Evolutionary conservation across 305 asterid species (phyloP), one percentile per base, ranked within the genome.

Genomic region (Solanum hybrid): DNA sequence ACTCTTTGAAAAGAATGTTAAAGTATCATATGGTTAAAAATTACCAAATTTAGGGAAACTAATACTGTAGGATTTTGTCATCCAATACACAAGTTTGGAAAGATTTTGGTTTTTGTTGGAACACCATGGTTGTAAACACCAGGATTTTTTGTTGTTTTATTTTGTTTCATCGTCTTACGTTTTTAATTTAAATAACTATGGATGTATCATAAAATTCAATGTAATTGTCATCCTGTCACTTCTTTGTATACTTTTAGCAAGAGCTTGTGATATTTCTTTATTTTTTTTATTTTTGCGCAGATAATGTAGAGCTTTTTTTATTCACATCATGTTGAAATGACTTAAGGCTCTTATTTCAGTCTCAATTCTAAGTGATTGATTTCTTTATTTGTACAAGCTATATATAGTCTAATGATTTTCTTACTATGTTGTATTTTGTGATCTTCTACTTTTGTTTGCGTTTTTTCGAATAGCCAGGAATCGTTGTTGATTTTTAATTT

Each of bases 1-100:
- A 20, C n/a, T 88, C 51, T 91, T 90, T 88, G 89, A 91, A 87
- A 89, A 88, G 14, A 28, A 64, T 9, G 26, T n/a, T 14, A 26
- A 37, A 80, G 20, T 81, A 81, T 20, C 3, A 24, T 10, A 82
- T 26, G 71, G 35, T 82, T n/a, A 82, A 26, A 82, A 40, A 40
- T 40, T 26, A n/a, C 26, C 13, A 82, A 35, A 24, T 40, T 82
- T 26, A 82, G 69, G 71, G 12, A 82, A 80, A 82, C 46, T 20
- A 28, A 40, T 82, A 24, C 11, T 80, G 10, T 82, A 82, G 26
- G 36, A 82, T 82, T 40, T 82, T 42, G 37, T 82, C 71, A 82
- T 82, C 87, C 71, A 82, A 82, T 40, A 82, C 37, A 82, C 71
- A 40, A 11, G 69, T 40, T 28, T 82, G 26, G 71, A 82, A 82